Conservation (phyloP, 2,329 filamentous ascomycete species). For the Lasiodiplodia sp. region DNA sequence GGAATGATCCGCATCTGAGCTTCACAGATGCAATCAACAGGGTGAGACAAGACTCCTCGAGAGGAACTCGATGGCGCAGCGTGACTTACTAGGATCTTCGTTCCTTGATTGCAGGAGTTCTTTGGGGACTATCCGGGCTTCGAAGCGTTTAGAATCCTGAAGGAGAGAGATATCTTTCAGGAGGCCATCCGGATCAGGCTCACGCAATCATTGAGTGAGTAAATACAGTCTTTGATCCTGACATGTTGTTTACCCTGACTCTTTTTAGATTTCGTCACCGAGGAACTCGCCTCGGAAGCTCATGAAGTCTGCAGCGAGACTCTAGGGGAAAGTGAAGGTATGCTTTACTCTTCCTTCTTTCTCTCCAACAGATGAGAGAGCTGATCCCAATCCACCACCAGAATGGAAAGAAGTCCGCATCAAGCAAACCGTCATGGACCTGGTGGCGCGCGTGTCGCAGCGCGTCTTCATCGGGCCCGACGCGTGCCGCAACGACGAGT, state of each 20-base stretch:
- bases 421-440: constrained; percentile 50
- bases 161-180: constrained; percentile 10
- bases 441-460: constrained; percentile 62
- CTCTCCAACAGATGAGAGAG: neutral
- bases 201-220: constrained; percentile 16
- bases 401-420: constrained; percentile 30
- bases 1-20: constrained; percentile 12
- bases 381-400: neutral
- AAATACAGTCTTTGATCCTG: too few relatives aligned
- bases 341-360: neutral
- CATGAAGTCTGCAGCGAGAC: neutral
- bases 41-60: neutral
- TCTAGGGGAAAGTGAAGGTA: neutral
- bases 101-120: neutral
- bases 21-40: neutral
- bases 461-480: constrained; percentile 52
- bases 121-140: constrained; percentile 22
- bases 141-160: neutral
- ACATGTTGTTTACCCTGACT: neutral
- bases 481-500: constrained; percentile 48
- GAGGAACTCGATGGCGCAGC: neutral
- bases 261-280: neutral
- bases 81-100: neutral
- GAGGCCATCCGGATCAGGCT: constrained; percentile 10
- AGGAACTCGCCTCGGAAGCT: neutral